A percentile compares a stretch with the other conserved stretches of the same genome.
phyloP scores from a whole-genome alignment of 345 rosid species.

The Aquilaria malaccensis region DNA sequence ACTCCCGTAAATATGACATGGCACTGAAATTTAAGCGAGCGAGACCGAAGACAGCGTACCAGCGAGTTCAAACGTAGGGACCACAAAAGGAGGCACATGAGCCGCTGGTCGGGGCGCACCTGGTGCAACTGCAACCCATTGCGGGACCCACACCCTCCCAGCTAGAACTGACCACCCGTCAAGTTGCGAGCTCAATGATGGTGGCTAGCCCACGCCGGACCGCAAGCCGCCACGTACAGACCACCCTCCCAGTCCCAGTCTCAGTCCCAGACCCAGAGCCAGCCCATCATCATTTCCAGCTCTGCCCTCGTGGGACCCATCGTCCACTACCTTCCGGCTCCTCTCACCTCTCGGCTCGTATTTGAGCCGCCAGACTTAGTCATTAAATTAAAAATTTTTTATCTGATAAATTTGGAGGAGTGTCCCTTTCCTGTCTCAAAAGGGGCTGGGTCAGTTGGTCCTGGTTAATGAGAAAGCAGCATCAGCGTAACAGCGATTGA shows the following conservation, averaged over 20 bases:
- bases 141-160: not conserved
- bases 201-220: conserved; percentile 64
- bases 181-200: conserved; percentile 51
- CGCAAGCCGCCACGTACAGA: conserved; percentile 50
- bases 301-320: conserved; percentile 22
- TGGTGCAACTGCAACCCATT: conserved; percentile 8
- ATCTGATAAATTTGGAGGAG: conserved; percentile 16
- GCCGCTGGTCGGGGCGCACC: conserved; percentile 1
- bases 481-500: not conserved
- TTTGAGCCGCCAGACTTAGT: not conserved
- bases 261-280: not conserved
- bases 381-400: not conserved
- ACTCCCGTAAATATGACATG: conserved; percentile 3
- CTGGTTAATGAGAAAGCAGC: not conserved
- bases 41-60: not conserved
- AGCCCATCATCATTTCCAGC: conserved; percentile 4
- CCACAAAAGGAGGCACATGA: not conserved
- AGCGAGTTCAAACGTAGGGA: not conserved
- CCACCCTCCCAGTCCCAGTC: too few species aligned
- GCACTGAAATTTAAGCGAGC: conserved; percentile 6
- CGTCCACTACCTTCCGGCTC: conserved; percentile 2
- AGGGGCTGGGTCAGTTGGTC: conserved; percentile 15
- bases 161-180: conserved; percentile 17
- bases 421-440: conserved; percentile 14
- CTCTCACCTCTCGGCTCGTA: conserved; percentile 10